Evolutionary conservation across 768 basidiomycete species (phyloP), one percentile per base, ranked within the genome.

Genomic region (Stropharia rugosoannulata): DNA sequence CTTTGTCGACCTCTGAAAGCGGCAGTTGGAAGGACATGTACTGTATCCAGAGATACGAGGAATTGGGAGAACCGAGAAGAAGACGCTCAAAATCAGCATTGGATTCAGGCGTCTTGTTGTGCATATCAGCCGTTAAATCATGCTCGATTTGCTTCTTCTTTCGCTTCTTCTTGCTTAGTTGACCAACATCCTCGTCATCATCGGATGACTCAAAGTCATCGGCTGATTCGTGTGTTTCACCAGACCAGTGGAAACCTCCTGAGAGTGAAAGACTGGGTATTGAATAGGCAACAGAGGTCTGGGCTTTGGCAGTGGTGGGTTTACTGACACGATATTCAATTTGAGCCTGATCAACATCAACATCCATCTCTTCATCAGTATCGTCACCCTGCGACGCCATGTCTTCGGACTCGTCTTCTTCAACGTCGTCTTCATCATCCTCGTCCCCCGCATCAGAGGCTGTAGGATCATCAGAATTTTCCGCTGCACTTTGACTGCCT

Each of bases 11-110:
- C 72, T 99, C 96, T 29, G 95, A 93, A n/a, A 99, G 82, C 62
- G 94, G 94, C 10, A 98, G 78, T 64, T 95, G 93, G 83, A 98
- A 96, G 8, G 97, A 96, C 94, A 99, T 98, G 70, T 95, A 99
- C 70, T 98, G 95, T 56, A 99, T 87, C 97, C 97, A 99, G 35
- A 98, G 80, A 73, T 90, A 97, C 0, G 97, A 98, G 6, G 95
- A 98, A 68, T 97, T 94, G 1, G 97, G 96, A 0, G 96, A 95
- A 27, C 93, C 92, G 38, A 98, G 80, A 44, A 99, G 81, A 36
- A 92, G 74, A 11, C 97, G 85, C 70, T 99, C 97, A 63, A 98
- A 99, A 69, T 99, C 96, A 32, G 89, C 84, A 58, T 89, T 92
- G 1, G 97, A 97, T 67, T 93, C 91, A 1, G 97, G 97, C 18